Evolutionary conservation across 345 rosid genomes (phyloP).

Genomic region (Eucalyptus cloeziana): DNA sequence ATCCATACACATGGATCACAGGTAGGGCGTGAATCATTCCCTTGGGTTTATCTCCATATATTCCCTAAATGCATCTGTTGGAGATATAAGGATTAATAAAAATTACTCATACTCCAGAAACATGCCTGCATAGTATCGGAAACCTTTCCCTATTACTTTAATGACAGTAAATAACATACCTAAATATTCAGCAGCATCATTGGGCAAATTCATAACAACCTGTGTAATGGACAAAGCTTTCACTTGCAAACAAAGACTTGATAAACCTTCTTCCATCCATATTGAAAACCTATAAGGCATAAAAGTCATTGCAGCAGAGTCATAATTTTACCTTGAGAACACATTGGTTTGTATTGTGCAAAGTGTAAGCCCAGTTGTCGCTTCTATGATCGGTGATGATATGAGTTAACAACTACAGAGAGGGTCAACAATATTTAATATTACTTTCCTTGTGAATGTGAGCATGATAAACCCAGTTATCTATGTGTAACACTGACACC

Average conservation of each 20-base stretch:
- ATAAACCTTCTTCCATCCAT: slow-evolving; percentile 93
- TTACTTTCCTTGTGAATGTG: neutral
- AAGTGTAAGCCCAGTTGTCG: neutral
- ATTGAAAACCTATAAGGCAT: slow-evolving; percentile 46
- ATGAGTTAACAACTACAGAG: neutral
- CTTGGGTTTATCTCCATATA: slow-evolving; percentile 30
- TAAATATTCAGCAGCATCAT: slow-evolving; percentile 69
- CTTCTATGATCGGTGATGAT: neutral
- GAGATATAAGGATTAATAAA: neutral
- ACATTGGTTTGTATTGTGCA: neutral
- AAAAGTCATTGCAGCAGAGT: neutral
- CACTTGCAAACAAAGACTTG: slow-evolving; percentile 55
- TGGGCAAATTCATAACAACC: slow-evolving; percentile 86
- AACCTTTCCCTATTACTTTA: neutral
- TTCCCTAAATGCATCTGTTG: slow-evolving; percentile 73
- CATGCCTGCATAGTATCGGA: neutral
- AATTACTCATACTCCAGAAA: neutral
- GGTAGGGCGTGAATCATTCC: slow-evolving; percentile 34
- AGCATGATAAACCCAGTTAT: neutral
- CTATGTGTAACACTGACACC: neutral
- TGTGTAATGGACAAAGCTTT: slow-evolving; percentile 59
- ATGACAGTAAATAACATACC: slow-evolving; percentile 16
- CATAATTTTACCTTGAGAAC: neutral
- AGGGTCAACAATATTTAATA: neutral
- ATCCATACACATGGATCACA: slow-evolving; percentile 77